Base-by-base conservation (phyloP, 805 yeast genomes). In the Saccharomycopsis amapae region DNA sequence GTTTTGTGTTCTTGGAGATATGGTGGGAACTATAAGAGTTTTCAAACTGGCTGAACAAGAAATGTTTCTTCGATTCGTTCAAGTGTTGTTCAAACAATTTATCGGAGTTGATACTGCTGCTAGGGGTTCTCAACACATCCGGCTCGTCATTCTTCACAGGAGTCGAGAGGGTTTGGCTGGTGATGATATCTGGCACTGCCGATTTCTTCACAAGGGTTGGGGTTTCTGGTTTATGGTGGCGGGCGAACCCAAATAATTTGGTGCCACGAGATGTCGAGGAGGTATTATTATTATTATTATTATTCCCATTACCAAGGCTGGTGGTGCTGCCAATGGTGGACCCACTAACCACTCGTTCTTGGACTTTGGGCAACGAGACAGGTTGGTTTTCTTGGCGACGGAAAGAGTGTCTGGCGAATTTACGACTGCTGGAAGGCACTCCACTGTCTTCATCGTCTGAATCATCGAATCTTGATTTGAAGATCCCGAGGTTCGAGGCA, bases 81-180 rank as follows among this genome's bases (percentile, higher is more conserved):
- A 50, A 50, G 35, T 50, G 53, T 20, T 46, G 36, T 24, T 50
- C 51, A 36, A 50, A 50, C 22, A 50, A 38, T n/a, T 47, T 35
- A 28, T 50, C 53, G 5, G 53, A 50, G 19, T 50, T 50, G 19
- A 50, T 50, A 18, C 51, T 50, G 4, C 49, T 40, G 3, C 31
- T 19, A 1, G 53, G 53, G 5, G 53, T 50, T 26, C 38, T 46
- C 38, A 50, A 41, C 12, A 36, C 42, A 20, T 50, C 53, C 3
- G 45, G 42, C 19, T 50, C 53, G 12, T 17, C 7, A n/a, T 25
- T 13, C 17, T 23, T 31, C n/a, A 7, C n/a, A 15, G 40, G 46
- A 4, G 45, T 36, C 15, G 38, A 10, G 24, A 2, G 2, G 15
- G 25, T n/a, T 17, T 22, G 40, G 18, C 12, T 7, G 7, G 31